Evolutionary conservation across 176 grass and related monocot genomes (phyloP), one percentile per base, ranked within the genome.

Genomic region (Poa pratensis): DNA sequence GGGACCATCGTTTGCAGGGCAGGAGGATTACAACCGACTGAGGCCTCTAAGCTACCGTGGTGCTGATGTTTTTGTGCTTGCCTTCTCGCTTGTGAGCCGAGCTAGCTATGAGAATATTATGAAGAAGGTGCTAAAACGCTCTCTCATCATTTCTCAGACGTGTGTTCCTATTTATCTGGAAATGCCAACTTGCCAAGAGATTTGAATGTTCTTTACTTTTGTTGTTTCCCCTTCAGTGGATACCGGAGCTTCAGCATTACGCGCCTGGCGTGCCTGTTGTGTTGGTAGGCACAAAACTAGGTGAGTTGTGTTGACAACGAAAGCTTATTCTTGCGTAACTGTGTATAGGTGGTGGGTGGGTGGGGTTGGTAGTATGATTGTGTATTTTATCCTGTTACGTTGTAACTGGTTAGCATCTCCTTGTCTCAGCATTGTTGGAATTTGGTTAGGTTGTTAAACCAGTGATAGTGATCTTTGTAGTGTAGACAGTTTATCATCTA

Each of bases 41-140:
- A 92, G 96, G 88, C 96, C 96, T 83, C 80, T 99, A 43, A 99
- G 96, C 86, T 99, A 99, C 68, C 93, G 96, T 3, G 96, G 96
- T 14, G 96, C 91, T 15, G 96, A 99, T 82, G 96, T 99, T 14
- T 99, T 99, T 46, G 96, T 99, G 73, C 96, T 99, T 19, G 93
- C 96, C 72, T 99, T 96, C 84, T 99, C 96, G 10, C 91, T 99
- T 67, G 93, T 99, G 79, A 99, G 96, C 90, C 84, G 96, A 85
- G 93, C 96, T 28, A 99, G 96, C 86, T 99, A 99, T 85, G 96
- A 99, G 76, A 99, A 99, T 90, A 91, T 99, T 58, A 83, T 96
- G 83, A 99, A 99, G 85, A 99, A 99, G 93, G 96, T 99, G 32
- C 24, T 34, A 17, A 68, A 76, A 69, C 53, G 51, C 5, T 17